Base-by-base conservation (phyloP, 2,329 filamentous ascomycete genomes). In the Aureobasidium pullulans region DNA sequence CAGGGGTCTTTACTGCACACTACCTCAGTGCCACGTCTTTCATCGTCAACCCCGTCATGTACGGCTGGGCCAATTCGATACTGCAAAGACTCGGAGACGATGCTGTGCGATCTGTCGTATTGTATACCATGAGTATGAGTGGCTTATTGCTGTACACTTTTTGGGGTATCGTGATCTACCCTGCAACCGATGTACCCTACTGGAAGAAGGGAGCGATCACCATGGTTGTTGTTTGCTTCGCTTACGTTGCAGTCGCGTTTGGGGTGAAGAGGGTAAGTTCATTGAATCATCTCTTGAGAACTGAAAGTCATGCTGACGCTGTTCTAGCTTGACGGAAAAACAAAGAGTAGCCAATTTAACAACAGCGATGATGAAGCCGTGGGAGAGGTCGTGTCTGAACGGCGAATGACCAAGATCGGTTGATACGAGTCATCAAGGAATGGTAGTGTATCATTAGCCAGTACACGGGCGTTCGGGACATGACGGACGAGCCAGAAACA, bases 161-260 rank as follows among this genome's bases (percentile, higher is more conserved):
- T 50, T 53, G 49, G 49, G 49, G 49, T n/a, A 31, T 53, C 3
- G 23, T 53, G 13, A 31, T 53, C 19, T 53, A 53, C 13, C 79
- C 79, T 3, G 77, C 79, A 1, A 72, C 70, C 1, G 74, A 81
- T 61, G 79, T 78, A 2, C 79, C 78, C 0, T 77, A 75, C 52
- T 81, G 77, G 60, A 72, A 72, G 54, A 77, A 78, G 47, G 77
- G 76, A 9, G 79, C 49, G 6, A 53, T 53, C 4, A n/a, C 49
- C 5, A 53, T 53, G 49, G 28, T 53, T 19, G 36, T 53, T 6
- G 49, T 53, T 3, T 53, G 49, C 37, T 53, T 53, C 7, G 49
- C 28, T 13, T 53, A 40, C 11, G 36, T 53, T 11, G 36, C 49
- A 1, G 28, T 53, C 11, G 49, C 32, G 1, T 42, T 28, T 4